phyloP scores from a whole-genome alignment of 176 grass and related monocot species.

The Cenchrus fungigraminus region DNA sequence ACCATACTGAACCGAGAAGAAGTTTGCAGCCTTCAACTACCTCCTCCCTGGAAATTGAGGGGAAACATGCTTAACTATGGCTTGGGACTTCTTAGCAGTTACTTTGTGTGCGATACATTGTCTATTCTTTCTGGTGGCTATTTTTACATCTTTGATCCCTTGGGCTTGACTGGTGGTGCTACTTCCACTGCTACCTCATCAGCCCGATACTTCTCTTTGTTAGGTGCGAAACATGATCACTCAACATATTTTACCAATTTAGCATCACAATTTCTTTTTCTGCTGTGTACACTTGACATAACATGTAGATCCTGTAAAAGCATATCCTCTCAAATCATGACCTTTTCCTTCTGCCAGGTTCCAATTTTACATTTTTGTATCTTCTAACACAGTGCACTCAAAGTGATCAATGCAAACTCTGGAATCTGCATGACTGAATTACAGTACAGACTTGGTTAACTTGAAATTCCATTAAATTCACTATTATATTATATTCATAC shows the following conservation, averaged over 20 bases:
- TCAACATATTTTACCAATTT: slow-evolving; percentile 19
- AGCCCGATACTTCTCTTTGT: slow-evolving; percentile 88
- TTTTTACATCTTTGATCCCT: slow-evolving; percentile 92
- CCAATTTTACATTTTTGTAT: neutral
- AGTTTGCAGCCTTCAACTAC: slow-evolving; percentile 81
- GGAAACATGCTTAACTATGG: slow-evolving; percentile 85
- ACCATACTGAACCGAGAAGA: slow-evolving; percentile 76
- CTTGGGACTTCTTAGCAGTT: slow-evolving; percentile 89
- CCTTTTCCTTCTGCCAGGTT: slow-evolving; percentile 2
- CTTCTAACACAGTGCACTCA: slow-evolving; percentile 18
- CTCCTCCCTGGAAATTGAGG: slow-evolving; percentile 94
- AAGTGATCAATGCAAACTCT: slow-evolving; percentile 13
- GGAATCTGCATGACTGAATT: neutral
- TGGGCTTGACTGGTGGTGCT: slow-evolving; percentile 76
- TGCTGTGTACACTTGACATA: neutral
- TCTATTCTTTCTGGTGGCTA: slow-evolving; percentile 90
- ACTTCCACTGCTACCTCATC: slow-evolving; percentile 60
- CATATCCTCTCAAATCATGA: neutral
- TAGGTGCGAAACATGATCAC: slow-evolving; percentile 49
- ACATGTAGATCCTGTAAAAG: slow-evolving; percentile 16
- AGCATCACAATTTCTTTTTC: slow-evolving; percentile 20
- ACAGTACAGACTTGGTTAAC: neutral
- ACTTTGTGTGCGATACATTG: slow-evolving; percentile 88
- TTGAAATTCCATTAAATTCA: slow-evolving; percentile 22
- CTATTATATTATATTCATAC: neutral